Conservation (phyloP, 2,329 filamentous ascomycete genomes). For the Bipolaris sorokiniana region DNA sequence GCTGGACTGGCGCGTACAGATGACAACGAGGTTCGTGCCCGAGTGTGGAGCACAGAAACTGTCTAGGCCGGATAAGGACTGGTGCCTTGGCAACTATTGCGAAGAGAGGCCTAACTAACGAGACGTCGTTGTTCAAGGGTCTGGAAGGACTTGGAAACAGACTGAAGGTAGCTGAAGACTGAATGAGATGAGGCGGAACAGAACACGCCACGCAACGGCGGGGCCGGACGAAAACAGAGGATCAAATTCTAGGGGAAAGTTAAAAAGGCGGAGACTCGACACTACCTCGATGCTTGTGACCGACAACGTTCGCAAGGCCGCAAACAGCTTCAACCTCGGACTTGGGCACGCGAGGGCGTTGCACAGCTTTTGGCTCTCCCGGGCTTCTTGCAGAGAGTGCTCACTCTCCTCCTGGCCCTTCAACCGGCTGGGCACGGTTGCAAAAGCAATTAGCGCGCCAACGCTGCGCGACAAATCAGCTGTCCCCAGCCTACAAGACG, state of each 20-base stretch:
- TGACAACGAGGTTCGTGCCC: constrained; percentile 34
- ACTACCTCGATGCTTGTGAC: background rate
- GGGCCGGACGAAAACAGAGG: constrained; percentile 11
- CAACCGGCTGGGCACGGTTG: constrained; percentile 13
- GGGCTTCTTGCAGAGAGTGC: constrained; percentile 4
- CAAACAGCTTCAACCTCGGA: background rate
- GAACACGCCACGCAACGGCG: constrained; percentile 10
- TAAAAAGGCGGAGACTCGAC: constrained; percentile 12
- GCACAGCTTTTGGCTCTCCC: constrained; percentile 10
- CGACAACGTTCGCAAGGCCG: constrained; percentile 1
- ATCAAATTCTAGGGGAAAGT: constrained; percentile 3
- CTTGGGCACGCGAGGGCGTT: constrained; percentile 4
- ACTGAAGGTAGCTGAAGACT: constrained; percentile 18
- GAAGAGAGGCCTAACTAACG: constrained; percentile 21
- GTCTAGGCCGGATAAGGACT: constrained; percentile 30
- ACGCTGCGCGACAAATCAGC: constrained; percentile 17
- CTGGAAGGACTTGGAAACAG: constrained; percentile 7
- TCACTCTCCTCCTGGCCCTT: constrained; percentile 2
- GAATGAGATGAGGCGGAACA: constrained; percentile 8
- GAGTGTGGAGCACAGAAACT: constrained; percentile 15
- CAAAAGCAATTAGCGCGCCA: constrained; percentile 17
- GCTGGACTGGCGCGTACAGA: constrained; percentile 37
- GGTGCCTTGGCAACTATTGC: constrained; percentile 29
- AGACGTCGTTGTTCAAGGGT: constrained; percentile 21
- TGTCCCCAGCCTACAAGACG: constrained; percentile 4